Percentiles rank a stretch among this genome's conserved stretches.
These are phyloP conservation scores for Zygosaccharomyces sapae DNA, from an alignment of 1,139 yeast species.

Conservation along the genomic window DNA sequence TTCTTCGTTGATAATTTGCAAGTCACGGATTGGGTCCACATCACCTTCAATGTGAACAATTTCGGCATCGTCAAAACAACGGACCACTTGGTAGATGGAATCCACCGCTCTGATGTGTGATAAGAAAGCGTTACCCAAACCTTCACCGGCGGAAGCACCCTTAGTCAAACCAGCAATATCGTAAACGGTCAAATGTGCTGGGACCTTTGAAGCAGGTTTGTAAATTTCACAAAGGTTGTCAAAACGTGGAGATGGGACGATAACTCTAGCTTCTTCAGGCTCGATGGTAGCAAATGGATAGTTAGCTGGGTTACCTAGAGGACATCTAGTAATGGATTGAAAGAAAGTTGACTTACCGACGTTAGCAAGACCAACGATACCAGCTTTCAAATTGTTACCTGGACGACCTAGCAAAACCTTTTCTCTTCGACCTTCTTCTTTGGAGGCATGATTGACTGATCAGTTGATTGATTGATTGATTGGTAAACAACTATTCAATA, in stretches of 20 bases:
- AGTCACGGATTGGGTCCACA: slow-evolving; percentile 91
- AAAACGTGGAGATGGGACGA: slow-evolving; percentile 90
- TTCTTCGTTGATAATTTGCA: slow-evolving; percentile 87
- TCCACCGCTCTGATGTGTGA: slow-evolving; percentile 97
- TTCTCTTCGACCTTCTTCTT: slow-evolving; percentile 88
- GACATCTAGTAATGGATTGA: slow-evolving; percentile 84
- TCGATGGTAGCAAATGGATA: slow-evolving; percentile 98
- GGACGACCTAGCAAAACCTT: slow-evolving; percentile 95
- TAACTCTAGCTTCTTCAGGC: slow-evolving; percentile 97
- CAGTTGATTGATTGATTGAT: neutral
- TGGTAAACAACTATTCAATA: neutral
- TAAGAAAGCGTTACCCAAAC: slow-evolving; percentile 95
- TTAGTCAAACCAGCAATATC: slow-evolving; percentile 98
- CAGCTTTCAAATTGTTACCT: slow-evolving; percentile 92
- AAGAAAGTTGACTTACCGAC: slow-evolving; percentile 93
- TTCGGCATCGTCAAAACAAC: slow-evolving; percentile 97
- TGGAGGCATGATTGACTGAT: slow-evolving; percentile 66
- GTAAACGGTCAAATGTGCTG: slow-evolving; percentile 88
- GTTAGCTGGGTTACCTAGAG: slow-evolving; percentile 96
- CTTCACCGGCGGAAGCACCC: slow-evolving; percentile 98
- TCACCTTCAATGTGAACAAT: slow-evolving; percentile 97
- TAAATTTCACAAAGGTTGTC: slow-evolving; percentile 68
- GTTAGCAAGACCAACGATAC: slow-evolving; percentile 95
- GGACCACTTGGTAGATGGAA: slow-evolving; percentile 95
- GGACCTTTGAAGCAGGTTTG: slow-evolving; percentile 80